Conservation (phyloP, 805 yeast species). For the Maudiozyma turicensis region DNA sequence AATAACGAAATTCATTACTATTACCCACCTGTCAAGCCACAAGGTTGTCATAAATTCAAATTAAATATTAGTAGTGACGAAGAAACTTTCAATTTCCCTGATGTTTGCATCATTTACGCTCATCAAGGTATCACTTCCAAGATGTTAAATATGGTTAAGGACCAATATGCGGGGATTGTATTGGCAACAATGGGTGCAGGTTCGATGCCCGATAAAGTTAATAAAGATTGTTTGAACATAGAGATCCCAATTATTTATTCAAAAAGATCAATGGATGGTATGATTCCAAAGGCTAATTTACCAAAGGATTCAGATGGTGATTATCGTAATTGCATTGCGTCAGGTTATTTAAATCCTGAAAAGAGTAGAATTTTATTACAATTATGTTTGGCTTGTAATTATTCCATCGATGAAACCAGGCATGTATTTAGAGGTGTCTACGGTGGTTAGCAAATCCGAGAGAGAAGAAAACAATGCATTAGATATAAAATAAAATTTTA, state of each 20-base stretch:
- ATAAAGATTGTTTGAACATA: constrained; percentile 32
- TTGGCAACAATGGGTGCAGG: constrained; percentile 71
- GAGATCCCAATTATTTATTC: constrained; percentile 51
- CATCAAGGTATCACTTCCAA: constrained; percentile 50
- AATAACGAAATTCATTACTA: constrained; percentile 56
- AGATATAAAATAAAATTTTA: too few species aligned
- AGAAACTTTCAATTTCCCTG: constrained; percentile 15
- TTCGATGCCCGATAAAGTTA: constrained; percentile 43
- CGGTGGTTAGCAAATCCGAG: constrained; percentile 31
- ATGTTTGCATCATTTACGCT: constrained; percentile 47
- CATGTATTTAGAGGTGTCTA: constrained; percentile 42
- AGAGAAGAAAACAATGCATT: too few species aligned
- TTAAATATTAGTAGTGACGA: constrained; percentile 22
- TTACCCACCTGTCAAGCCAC: constrained; percentile 52
- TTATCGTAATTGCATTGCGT: constrained; percentile 40
- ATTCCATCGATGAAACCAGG: constrained; percentile 33
- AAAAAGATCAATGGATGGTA: constrained; percentile 61
- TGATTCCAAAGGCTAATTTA: constrained; percentile 46
- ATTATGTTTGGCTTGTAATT: constrained; percentile 39
- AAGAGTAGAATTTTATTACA: constrained; percentile 51
- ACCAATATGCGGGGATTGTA: constrained; percentile 45
- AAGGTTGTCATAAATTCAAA: constrained; percentile 38
- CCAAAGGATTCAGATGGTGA: constrained; percentile 30
- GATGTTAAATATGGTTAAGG: constrained; percentile 38
- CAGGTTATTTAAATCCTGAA: constrained; percentile 59